These are phyloP conservation scores for Arabidopsis suecica DNA, from an alignment of 345 rosid genomes.

Conservation along the genomic window DNA sequence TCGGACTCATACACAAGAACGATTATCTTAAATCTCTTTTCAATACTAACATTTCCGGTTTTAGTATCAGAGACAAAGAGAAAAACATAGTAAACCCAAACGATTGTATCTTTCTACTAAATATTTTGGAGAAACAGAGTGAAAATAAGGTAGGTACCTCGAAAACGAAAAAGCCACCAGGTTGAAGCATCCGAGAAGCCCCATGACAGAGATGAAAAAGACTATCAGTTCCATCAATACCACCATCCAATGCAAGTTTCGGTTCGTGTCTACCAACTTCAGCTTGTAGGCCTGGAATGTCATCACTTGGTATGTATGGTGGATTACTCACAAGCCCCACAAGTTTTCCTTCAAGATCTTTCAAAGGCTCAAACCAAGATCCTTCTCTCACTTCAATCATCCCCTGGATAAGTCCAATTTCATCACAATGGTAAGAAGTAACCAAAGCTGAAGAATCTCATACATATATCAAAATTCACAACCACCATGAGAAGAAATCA, in stretches of 20 bases:
- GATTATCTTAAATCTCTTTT: neutral
- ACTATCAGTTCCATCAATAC: slow-evolving; percentile 67
- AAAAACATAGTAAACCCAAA: neutral
- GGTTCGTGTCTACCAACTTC: slow-evolving; percentile 96
- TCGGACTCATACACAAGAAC: neutral
- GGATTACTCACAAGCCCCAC: slow-evolving; percentile 89
- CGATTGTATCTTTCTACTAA: neutral
- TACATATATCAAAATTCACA: slow-evolving; percentile 21
- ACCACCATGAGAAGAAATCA: neutral
- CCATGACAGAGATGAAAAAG: slow-evolving; percentile 75
- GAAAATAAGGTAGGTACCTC: slow-evolving; percentile 54
- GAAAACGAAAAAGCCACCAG: slow-evolving; percentile 82
- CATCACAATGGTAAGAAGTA: slow-evolving; percentile 1
- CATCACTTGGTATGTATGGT: slow-evolving; percentile 80
- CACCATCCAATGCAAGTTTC: slow-evolving; percentile 87
- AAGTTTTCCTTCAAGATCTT: slow-evolving; percentile 66
- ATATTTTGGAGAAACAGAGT: neutral
- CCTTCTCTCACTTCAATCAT: slow-evolving; percentile 71
- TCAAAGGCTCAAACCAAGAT: slow-evolving; percentile 83
- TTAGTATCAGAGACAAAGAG: neutral
- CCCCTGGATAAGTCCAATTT: slow-evolving; percentile 48
- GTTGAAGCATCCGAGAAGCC: slow-evolving; percentile 69
- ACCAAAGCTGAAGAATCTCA: slow-evolving; percentile 33
- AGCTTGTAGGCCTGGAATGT: slow-evolving; percentile 73
- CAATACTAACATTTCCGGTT: neutral